phyloP scores from a whole-genome alignment of 2,329 filamentous ascomycete species.

The Epichloe sibirici region DNA sequence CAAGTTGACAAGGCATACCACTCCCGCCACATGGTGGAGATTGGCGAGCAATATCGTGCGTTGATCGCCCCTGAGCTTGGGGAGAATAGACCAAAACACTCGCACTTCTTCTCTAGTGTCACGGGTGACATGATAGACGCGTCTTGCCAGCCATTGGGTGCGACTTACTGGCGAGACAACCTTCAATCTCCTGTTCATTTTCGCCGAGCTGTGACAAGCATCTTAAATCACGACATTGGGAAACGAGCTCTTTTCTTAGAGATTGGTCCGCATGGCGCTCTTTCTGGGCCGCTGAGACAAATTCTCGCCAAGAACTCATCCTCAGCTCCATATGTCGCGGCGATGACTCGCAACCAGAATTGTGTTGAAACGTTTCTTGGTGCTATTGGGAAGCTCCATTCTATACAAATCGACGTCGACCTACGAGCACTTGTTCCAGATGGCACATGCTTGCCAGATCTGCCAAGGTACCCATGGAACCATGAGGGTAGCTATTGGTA shows the following conservation, averaged over 20 bases:
- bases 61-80: too few relatives aligned
- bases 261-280: conserved; percentile 12
- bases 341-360: conserved; percentile 6
- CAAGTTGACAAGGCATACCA: conserved; percentile 22
- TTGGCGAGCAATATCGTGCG: background rate
- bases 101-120: conserved; percentile 5
- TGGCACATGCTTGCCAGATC: conserved; percentile 1
- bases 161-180: conserved; percentile 8
- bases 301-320: background rate
- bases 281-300: conserved; percentile 11
- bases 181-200: conserved; percentile 7
- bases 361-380: conserved; percentile 3
- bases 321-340: conserved; percentile 3
- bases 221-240: background rate
- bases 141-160: background rate
- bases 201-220: background rate
- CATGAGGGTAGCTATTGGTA: conserved; percentile 6
- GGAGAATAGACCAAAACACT: too few relatives aligned
- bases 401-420: conserved; percentile 1
- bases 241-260: conserved; percentile 9
- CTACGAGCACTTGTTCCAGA: background rate
- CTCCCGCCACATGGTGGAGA: conserved; percentile 12
- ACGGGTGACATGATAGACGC: background rate
- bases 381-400: conserved; percentile 6
- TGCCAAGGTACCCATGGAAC: conserved; percentile 11